Conservation (phyloP, 371 early-diverging fungal species). For the Mucor plumbeus region DNA sequence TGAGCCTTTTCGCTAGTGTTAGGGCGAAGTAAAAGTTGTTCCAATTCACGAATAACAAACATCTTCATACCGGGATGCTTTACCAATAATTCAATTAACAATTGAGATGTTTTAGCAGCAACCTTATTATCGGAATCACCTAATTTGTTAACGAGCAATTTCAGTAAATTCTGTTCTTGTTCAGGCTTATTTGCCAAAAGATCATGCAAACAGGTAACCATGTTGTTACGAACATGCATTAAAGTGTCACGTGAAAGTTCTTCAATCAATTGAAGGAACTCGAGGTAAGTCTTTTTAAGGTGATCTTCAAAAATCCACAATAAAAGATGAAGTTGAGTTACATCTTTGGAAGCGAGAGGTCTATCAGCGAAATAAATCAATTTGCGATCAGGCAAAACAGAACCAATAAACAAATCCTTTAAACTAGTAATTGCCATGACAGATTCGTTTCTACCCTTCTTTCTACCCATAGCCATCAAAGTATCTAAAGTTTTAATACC, state of each 20-base stretch:
- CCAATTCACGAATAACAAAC: conserved; percentile 85
- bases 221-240: conserved; percentile 78
- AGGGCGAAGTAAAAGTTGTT: conserved; percentile 81
- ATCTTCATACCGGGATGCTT: conserved; percentile 88
- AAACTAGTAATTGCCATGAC: conserved; percentile 85
- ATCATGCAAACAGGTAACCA: conserved; percentile 75
- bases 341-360: conserved; percentile 66
- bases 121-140: conserved; percentile 92
- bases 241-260: conserved; percentile 86
- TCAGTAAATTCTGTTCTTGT: conserved; percentile 93
- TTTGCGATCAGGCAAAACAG: conserved; percentile 83
- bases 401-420: conserved; percentile 87
- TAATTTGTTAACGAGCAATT: conserved; percentile 91
- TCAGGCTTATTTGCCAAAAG: conserved; percentile 89
- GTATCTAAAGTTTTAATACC: conserved; percentile 78
- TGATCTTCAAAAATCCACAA: conserved; percentile 94
- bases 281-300: conserved; percentile 88
- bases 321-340: conserved; percentile 74
- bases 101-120: conserved; percentile 82
- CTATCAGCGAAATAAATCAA: conserved; percentile 90
- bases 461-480: conserved; percentile 84
- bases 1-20: conserved; percentile 77
- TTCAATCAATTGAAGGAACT: conserved; percentile 85
- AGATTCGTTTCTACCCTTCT: conserved; percentile 89
- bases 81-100: conserved; percentile 76